Base-by-base conservation (phyloP, 2,329 filamentous ascomycete genomes). In the Fusarium annulatum region DNA sequence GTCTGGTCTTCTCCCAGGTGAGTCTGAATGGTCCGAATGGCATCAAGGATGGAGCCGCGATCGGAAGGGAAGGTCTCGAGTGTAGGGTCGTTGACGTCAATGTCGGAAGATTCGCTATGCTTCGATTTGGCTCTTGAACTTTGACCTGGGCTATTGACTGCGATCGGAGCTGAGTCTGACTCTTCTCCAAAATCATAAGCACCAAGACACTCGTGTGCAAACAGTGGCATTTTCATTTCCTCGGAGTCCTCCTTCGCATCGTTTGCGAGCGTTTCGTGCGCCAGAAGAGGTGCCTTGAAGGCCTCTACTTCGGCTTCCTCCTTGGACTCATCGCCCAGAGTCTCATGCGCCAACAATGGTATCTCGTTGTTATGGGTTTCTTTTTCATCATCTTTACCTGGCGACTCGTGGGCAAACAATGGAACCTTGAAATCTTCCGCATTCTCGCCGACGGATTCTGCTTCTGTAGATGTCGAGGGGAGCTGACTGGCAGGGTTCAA, bases 61-160 rank as follows among this genome's bases (percentile, higher is more conserved):
- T 84, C 83, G 2, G 83, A 86, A 5, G 86, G 86, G 69, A 88
- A 87, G 23, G 76, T 80, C 68, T 88, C 86, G 14, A 88, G 77
- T 0, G 83, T 86, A 3, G 86, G 86, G 56, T 88, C 86, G 52
- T 84, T 81, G 5, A 84, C 67, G 53, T 87, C 86, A 33, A 78
- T 51, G 15, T 77, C 63, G 18, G 63, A 67, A 18, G 57, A 42
- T 33, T 66, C 71, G 34, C 70, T 66, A 12, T 74, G 76, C 45
- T 73, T 74, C 18, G 74, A 62, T 33, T 67, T 75, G 30, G 43
- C 49, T 36, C 65, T 72, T 16, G 71, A 64, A 12, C 65, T 64
- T 30, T 49, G 75, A 53, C 49, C 61, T 56, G 64, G 78, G 66
- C 70, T 72, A 26, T 52, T 67, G 39, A 67, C 71, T 36, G 71